Base-by-base conservation (phyloP, 768 basidiomycete genomes). In the Suillus clintonianus region DNA sequence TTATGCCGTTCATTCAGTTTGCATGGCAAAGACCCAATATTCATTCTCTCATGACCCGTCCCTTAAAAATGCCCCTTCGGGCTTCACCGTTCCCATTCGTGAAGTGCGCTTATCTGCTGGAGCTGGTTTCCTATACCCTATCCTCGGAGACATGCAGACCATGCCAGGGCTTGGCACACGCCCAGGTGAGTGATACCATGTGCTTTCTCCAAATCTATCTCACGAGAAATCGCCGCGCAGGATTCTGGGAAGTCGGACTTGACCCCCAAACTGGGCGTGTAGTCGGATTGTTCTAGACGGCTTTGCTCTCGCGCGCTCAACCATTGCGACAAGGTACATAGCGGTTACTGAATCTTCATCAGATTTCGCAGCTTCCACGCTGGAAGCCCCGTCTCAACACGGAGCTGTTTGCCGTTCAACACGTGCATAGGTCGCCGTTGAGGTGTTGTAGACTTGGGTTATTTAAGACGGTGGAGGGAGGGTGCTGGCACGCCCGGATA, bases 21-120 rank as follows among this genome's bases (percentile, higher is more conserved):
- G 94, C 79, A 94, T 96, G 93, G 95, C 94, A 56, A 97, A 97
- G 84, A 99, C 97, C 6, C 97, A 97, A 66, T 94, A 98, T 70
- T 97, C 95, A 22, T 95, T 99, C 81, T 97, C 95, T 30, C 95
- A 97, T 73, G 91, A 99, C 71, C 90, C 95, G 8, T 88, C 89
- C 68, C 83, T 92, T 65, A 98, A 98, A 81, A 89, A 90, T 68
- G 95, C 91, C 0, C 95, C 97, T 1, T 87, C 88, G 57, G 96
- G 94, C 32, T 99, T 99, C 81, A 95, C 88, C 10, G 81, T 99
- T 64, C 95, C 96, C 30, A 94, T 99, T 74, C 88, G 93, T 37
- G 87, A 89, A 61, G 92, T 98, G 53, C 83, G 92, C 54, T 79
- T 97, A 24, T 92, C 93, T 8, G 97, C 95, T 6, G 97, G 97